Evolutionary conservation across 2,329 filamentous ascomycete genomes (phyloP), one percentile per base, ranked within the genome.

Genomic region (Lojkania enalia): DNA sequence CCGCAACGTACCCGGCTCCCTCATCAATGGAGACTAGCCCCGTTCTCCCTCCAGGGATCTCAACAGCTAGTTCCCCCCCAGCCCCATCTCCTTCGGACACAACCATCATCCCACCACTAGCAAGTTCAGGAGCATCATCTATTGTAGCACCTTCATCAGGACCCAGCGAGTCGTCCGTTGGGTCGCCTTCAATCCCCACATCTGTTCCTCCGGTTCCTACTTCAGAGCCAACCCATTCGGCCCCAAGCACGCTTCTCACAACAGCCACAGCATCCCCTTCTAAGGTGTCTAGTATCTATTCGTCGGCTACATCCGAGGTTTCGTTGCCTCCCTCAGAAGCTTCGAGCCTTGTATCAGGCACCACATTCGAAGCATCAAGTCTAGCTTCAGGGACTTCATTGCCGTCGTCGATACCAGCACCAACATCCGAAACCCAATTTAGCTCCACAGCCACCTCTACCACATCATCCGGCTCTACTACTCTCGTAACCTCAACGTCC

Each of bases 391-490:
- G 7, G n/a, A 15, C 13, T 19, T 4, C 32, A 30, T 4, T 6
- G n/a, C 38, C 6, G 9, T 15, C 43, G 18, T 35, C 35, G 5
- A 6, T 25, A 9, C 12, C 42, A 19, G 19, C 20, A 14, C 14
- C 42, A 4, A 20, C 35, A 14, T 38, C 16, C 42, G n/a, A n/a
- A n/a, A n/a, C n/a, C n/a, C n/a, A n/a, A n/a, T n/a, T 27, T 30
- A 11, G 33, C 33, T 36, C 19, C 15, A 15, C 36, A 15, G 47
- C 52, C 35, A 55, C 54, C 3, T 48, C 49, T 12, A 49, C 53
- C 18, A 57, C 53, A 3, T 46, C 46, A 2, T 30, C 51, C 19
- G 39, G 50, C 6, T 31, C 51, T n/a, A 19, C 45, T 19, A 33
- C 20, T 2, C 9, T 16, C 30, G 15, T 19, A 20, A 36, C 6